Conservation (phyloP, 352 stramenopile species). For the Halophytophthora polymorphica region DNA sequence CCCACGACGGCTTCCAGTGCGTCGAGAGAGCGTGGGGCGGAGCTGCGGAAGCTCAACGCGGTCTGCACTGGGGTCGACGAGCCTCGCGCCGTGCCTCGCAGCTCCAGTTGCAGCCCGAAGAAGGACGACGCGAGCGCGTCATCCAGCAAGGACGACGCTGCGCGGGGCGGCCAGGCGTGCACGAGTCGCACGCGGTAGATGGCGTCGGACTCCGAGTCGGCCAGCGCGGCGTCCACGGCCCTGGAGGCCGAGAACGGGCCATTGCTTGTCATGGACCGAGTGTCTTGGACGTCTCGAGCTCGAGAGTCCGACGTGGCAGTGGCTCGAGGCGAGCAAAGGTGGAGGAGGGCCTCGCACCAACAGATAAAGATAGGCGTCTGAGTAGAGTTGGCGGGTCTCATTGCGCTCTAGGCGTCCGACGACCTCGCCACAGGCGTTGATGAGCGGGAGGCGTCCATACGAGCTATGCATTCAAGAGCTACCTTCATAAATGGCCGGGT, state of each 20-base stretch:
- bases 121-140: slow-evolving; percentile 26
- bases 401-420: no score
- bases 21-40: slow-evolving; percentile 4
- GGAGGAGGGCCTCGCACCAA: no score
- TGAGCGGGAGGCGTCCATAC: no score
- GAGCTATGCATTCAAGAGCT: no score
- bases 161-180: slow-evolving; percentile 20
- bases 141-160: slow-evolving; percentile 4
- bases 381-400: no score
- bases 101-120: slow-evolving; percentile 45
- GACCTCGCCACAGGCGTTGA: no score
- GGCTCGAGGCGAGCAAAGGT: no score
- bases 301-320: no score
- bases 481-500: no score
- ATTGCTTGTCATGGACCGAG: slow-evolving; percentile 17
- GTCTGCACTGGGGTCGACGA: slow-evolving; percentile 1
- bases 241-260: slow-evolving; percentile 1
- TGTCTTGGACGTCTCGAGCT: background rate
- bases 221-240: background rate
- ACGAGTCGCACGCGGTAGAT: slow-evolving; percentile 39
- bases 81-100: slow-evolving; percentile 16
- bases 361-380: no score
- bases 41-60: slow-evolving; percentile 5
- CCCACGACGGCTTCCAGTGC: slow-evolving; percentile 17
- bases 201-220: slow-evolving; percentile 16